A percentile compares a stretch with the other conserved stretches of the same genome.
phyloP scores from a whole-genome alignment of 2,329 filamentous ascomycete species.

The Conoideocrella luteorostrata region DNA sequence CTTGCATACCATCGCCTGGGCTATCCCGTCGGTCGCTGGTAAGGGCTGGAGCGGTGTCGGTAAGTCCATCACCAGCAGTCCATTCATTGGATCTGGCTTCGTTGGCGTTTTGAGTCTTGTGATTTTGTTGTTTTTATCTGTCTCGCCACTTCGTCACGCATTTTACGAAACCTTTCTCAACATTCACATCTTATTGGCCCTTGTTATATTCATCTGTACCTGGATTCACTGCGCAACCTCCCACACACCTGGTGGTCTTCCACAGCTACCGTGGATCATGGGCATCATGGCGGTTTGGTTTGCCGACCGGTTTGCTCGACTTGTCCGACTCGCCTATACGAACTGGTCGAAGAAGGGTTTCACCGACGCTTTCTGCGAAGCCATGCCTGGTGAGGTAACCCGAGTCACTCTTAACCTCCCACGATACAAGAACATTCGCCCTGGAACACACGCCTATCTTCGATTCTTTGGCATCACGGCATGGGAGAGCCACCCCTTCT shows the following conservation, averaged over 20 bases:
- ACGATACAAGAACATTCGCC: constrained; percentile 57
- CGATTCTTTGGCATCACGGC: constrained; percentile 59
- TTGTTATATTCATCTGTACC: constrained; percentile 61
- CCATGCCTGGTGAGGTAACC: constrained; percentile 62
- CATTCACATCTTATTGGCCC: constrained; percentile 70
- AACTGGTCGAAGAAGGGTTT: constrained; percentile 56
- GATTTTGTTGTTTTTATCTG: constrained; percentile 61
- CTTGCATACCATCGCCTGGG: constrained; percentile 67
- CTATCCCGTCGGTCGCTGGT: constrained; percentile 61
- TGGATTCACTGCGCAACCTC: constrained; percentile 73
- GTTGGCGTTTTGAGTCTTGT: constrained; percentile 55
- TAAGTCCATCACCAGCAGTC: constrained; percentile 46
- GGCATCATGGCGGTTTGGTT: constrained; percentile 72
- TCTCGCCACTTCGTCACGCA: constrained; percentile 79
- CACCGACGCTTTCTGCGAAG: constrained; percentile 60
- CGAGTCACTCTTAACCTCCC: constrained; percentile 66
- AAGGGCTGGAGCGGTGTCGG: constrained; percentile 55
- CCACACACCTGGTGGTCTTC: constrained; percentile 49
- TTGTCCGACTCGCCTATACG: constrained; percentile 56
- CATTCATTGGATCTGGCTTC: constrained; percentile 61
- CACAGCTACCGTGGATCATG: constrained; percentile 69
- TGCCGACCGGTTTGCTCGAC: constrained; percentile 59
- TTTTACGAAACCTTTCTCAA: constrained; percentile 97
- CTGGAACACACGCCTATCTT: constrained; percentile 70
- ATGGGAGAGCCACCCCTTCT: constrained; percentile 75